Evolutionary conservation across 768 basidiomycete species (phyloP).

Genomic region (Postia placenta): DNA sequence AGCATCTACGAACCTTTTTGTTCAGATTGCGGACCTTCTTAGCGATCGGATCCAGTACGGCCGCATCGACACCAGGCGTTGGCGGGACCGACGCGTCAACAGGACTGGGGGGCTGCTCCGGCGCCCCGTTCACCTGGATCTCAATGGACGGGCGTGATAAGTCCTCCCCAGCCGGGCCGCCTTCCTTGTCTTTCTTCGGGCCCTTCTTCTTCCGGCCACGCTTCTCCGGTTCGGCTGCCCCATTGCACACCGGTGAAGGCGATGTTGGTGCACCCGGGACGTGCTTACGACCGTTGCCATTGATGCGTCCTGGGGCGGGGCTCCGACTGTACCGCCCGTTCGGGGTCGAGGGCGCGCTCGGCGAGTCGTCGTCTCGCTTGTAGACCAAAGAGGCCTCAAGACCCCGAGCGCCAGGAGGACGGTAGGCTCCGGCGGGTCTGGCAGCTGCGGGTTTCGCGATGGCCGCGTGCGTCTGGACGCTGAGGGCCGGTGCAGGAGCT

Average conservation of each 20-base stretch:
- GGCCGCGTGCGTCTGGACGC: constrained; percentile 43
- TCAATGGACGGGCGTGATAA: constrained; percentile 30
- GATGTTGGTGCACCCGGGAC: constrained; percentile 67
- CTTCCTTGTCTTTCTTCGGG: constrained; percentile 36
- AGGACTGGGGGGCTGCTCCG: constrained; percentile 7
- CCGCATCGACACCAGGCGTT: constrained; percentile 47
- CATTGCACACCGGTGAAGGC: constrained; percentile 41
- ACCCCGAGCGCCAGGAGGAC: constrained; percentile 91
- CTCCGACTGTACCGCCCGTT: constrained; percentile 55
- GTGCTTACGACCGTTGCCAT: constrained; percentile 41
- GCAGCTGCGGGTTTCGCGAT: constrained; percentile 47
- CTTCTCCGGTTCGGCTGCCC: constrained; percentile 40
- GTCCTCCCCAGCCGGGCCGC: constrained; percentile 25
- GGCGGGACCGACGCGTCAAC: constrained; percentile 36
- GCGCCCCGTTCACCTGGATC: constrained; percentile 24
- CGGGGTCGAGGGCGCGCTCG: constrained; percentile 59
- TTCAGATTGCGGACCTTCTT: constrained; percentile 94
- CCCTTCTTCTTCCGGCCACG: constrained; percentile 54
- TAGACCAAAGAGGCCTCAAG: constrained; percentile 82
- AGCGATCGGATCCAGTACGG: constrained; percentile 65
- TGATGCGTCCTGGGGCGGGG: constrained; percentile 37
- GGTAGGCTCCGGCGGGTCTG: constrained; percentile 82
- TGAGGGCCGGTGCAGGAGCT: constrained; percentile 59
- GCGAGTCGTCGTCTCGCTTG: constrained; percentile 80
- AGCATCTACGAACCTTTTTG: constrained; percentile 64